Evolutionary conservation across 2,329 filamentous ascomycete genomes (phyloP).

Genomic region (Microdochium trichocladiopsis): DNA sequence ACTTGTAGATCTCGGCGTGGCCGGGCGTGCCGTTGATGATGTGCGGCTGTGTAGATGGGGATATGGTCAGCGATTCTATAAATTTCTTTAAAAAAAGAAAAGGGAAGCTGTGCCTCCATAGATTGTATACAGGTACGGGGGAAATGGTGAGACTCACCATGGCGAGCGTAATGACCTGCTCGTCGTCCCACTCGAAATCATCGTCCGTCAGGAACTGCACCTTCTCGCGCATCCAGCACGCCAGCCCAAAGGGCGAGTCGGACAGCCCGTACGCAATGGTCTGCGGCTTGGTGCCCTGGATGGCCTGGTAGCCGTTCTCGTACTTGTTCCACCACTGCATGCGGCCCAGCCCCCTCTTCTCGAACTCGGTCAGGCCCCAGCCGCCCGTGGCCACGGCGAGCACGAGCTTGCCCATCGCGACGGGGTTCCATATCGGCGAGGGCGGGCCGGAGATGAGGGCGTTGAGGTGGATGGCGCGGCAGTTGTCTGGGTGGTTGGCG

Average conservation of each 20-base stretch:
- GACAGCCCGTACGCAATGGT: not conserved
- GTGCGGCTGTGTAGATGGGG: not conserved
- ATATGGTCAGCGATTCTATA: not conserved
- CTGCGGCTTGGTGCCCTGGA: not conserved
- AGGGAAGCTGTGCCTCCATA: not conserved
- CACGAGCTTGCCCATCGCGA: not conserved
- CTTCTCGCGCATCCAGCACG: not conserved
- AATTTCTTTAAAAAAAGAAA: not conserved
- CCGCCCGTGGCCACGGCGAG: not conserved
- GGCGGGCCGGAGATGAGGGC: not conserved
- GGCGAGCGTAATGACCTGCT: not conserved
- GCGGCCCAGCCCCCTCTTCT: not conserved
- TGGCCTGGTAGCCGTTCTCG: not conserved
- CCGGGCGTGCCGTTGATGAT: not conserved
- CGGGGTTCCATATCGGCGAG: not conserved
- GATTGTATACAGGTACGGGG: not conserved
- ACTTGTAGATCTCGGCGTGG: not conserved
- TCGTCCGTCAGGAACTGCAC: not conserved
- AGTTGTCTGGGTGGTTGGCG: slow-evolving; percentile 1
- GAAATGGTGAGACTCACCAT: not conserved
- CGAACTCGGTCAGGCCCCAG: not conserved
- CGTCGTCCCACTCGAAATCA: not conserved
- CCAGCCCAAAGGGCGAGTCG: not conserved
- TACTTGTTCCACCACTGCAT: not conserved
- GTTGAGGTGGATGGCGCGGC: not conserved